Conservation (phyloP, 2,329 filamentous ascomycete genomes). For the Parastagonospora nodorum region DNA sequence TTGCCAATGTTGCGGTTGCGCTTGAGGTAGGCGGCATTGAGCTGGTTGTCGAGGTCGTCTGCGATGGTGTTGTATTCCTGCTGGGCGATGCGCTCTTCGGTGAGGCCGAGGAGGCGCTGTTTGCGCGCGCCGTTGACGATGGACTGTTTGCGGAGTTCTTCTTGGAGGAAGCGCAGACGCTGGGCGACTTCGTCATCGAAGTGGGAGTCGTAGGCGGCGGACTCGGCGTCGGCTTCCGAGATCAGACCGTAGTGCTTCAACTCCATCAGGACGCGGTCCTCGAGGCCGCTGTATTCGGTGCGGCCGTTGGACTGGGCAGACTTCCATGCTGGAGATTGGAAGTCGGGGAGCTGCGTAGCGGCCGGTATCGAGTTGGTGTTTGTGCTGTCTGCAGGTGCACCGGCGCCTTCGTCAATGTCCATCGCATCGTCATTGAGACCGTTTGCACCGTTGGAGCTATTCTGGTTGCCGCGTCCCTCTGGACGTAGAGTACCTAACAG, state of each 20-base stretch:
- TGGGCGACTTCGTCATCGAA: conserved; percentile 94
- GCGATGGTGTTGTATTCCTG: conserved; percentile 97
- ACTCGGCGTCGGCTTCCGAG: conserved; percentile 68
- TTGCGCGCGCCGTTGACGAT: conserved; percentile 91
- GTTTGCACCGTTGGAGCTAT: conserved; percentile 60
- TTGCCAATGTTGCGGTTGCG: conserved; percentile 93
- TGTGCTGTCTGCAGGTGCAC: conserved; percentile 38
- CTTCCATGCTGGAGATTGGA: conserved; percentile 76
- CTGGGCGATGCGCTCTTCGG: conserved; percentile 90
- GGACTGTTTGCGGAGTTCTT: conserved; percentile 79
- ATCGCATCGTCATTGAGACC: conserved; percentile 54
- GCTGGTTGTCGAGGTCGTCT: conserved; percentile 93
- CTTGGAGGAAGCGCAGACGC: conserved; percentile 82
- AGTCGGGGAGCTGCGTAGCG: conserved; percentile 80
- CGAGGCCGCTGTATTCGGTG: conserved; percentile 82
- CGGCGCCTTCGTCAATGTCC: conserved; percentile 53
- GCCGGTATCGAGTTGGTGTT: conserved; percentile 59
- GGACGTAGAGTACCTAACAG: conserved; percentile 81
- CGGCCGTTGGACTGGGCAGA: conserved; percentile 71
- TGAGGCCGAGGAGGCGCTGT: conserved; percentile 80
- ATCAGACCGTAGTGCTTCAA: conserved; percentile 89
- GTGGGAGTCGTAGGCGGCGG: conserved; percentile 83
- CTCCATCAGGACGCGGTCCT: conserved; percentile 90
- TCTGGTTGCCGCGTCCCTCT: conserved; percentile 66
- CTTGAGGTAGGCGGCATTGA: conserved; percentile 94